phyloP scores from a whole-genome alignment of 2,329 filamentous ascomycete genomes.

The Domatiomyces globalis region DNA sequence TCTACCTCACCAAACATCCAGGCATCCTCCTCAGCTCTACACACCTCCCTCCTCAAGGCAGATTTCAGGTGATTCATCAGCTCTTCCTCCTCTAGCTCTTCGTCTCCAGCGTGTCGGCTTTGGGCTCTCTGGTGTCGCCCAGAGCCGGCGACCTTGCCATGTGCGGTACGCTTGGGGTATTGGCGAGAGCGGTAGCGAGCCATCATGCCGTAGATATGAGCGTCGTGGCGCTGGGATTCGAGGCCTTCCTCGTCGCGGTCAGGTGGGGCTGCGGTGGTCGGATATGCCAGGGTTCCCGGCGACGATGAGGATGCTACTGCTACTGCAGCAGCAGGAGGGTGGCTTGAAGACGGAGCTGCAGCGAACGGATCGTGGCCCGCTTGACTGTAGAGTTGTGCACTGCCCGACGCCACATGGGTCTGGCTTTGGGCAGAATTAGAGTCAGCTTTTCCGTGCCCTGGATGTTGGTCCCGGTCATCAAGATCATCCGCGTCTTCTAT shows the following conservation, averaged over 20 bases:
- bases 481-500: not conserved
- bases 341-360: not conserved
- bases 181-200: not conserved
- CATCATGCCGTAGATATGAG: not conserved
- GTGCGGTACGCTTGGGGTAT: not conserved
- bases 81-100: conserved; percentile 34
- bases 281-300: not conserved
- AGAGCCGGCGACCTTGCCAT: not conserved
- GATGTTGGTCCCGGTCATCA: not conserved
- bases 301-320: not conserved
- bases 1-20: conserved; percentile 60
- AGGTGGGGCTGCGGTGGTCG: not conserved
- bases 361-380: not conserved
- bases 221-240: not conserved
- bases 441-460: not conserved
- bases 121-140: not conserved
- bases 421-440: not conserved
- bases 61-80: conserved; percentile 54
- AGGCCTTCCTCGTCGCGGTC: conserved; percentile 1
- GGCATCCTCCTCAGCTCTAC: conserved; percentile 62
- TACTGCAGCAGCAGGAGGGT: not conserved
- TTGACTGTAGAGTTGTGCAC: not conserved
- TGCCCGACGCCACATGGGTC: not conserved
- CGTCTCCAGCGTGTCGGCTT: conserved; percentile 8
- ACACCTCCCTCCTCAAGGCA: conserved; percentile 58